These are phyloP conservation scores for Trametes elegans DNA, from an alignment of 768 basidiomycete genomes.

Conservation along the genomic window DNA sequence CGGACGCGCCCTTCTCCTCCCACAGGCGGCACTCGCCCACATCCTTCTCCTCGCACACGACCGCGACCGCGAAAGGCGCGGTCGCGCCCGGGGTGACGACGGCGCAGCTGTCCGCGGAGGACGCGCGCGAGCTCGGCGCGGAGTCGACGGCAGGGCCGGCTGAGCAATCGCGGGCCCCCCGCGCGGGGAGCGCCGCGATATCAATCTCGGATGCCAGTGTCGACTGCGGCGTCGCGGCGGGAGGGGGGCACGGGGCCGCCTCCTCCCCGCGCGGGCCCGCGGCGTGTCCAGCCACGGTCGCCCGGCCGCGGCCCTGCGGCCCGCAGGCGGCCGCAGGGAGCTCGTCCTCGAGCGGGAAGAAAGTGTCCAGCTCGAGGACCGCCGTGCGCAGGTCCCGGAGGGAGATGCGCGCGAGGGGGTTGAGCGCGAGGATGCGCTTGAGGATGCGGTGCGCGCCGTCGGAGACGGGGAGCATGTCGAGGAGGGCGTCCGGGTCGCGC, in stretches of 20 bases:
- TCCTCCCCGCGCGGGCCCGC: constrained; percentile 6
- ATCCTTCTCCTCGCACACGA: constrained; percentile 11
- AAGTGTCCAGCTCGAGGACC: constrained; percentile 55
- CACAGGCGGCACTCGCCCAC: constrained; percentile 9
- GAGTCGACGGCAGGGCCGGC: constrained; percentile 15
- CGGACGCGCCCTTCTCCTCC: constrained; percentile 1
- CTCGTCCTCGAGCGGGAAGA: constrained; percentile 57
- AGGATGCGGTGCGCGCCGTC: constrained; percentile 44
- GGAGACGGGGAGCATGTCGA: constrained; percentile 49
- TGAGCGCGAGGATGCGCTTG: constrained; percentile 57
- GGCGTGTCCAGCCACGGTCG: neutral
- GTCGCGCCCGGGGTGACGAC: constrained; percentile 4
- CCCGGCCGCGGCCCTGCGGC: neutral
- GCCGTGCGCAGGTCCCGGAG: constrained; percentile 57
- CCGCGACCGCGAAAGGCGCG: neutral
- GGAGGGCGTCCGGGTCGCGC: constrained; percentile 55
- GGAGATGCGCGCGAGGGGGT: constrained; percentile 59
- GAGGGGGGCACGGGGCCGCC: neutral
- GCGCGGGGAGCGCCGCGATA: neutral
- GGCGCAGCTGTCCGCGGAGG: constrained; percentile 6
- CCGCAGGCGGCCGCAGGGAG: constrained; percentile 30
- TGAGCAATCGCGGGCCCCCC: constrained; percentile 11
- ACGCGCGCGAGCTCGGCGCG: constrained; percentile 8
- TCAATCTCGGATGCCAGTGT: constrained; percentile 10
- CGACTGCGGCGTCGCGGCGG: constrained; percentile 2